Percentiles rank a stretch among this genome's conserved stretches.
Evolutionary conservation across 148 eudicot genomes (phyloP).

Genomic region (Arbutus unedo): DNA sequence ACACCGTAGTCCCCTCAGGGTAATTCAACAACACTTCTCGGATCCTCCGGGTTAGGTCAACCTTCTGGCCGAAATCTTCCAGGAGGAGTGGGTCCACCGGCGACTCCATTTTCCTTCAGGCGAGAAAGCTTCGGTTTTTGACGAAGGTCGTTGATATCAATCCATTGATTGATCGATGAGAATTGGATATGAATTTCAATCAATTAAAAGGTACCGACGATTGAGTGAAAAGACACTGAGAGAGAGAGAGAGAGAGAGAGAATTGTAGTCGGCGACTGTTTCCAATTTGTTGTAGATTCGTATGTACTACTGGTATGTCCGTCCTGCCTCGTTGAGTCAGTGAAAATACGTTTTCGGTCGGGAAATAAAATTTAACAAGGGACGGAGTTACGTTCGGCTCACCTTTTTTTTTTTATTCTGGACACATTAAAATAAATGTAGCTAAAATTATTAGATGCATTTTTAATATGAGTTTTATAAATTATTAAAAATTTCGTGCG

Average conservation of each 20-base stretch:
- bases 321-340: no score
- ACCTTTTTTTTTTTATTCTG: no score
- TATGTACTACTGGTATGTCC: no score
- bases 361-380: no score
- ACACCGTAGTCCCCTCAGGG: constrained; percentile 90
- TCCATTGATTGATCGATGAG: background rate
- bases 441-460: no score
- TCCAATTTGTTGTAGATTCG: background rate
- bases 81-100: constrained; percentile 34
- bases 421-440: no score
- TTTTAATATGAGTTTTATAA: no score
- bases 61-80: constrained; percentile 97
- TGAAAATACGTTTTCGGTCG: no score
- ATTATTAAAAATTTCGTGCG: no score
- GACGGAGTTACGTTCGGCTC: no score
- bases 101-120: constrained; percentile 19
- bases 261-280: background rate
- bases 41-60: constrained; percentile 87
- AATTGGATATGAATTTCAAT: background rate
- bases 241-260: background rate
- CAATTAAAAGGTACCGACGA: background rate
- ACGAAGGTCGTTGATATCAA: background rate
- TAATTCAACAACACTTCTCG: constrained; percentile 83
- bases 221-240: background rate
- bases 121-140: background rate